A percentile compares a stretch with the other conserved stretches of the same genome.
phyloP scores from a whole-genome alignment of 2,329 filamentous ascomycete genomes.

The Coniella lustricola region DNA sequence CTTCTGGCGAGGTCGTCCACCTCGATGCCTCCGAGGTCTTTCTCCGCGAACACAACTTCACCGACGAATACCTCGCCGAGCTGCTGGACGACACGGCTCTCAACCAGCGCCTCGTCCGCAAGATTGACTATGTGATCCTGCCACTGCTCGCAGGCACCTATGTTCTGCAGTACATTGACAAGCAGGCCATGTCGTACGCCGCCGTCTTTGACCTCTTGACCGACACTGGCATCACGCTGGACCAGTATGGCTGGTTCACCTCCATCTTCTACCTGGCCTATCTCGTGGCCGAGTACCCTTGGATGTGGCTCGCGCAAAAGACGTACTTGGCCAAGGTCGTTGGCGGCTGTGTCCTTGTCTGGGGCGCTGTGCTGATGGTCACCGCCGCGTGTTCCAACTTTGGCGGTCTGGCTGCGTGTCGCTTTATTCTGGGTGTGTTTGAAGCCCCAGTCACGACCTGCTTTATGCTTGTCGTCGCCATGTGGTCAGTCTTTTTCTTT shows the following conservation, averaged over 20 bases:
- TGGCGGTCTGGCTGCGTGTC: conserved; percentile 33
- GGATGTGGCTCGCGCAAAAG: conserved; percentile 28
- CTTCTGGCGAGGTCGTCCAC: conserved; percentile 8
- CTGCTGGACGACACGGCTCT: conserved; percentile 35
- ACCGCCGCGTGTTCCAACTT: conserved; percentile 36
- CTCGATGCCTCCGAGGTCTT: conserved; percentile 17
- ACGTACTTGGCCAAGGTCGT: conserved; percentile 30
- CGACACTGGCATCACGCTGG: conserved; percentile 37
- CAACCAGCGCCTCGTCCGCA: conserved; percentile 29
- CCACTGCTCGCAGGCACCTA: conserved; percentile 45
- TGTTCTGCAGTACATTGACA: conserved; percentile 49
- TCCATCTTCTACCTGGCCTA: conserved; percentile 49
- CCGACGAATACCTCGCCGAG: conserved; percentile 19
- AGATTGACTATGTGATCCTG: conserved; percentile 43
- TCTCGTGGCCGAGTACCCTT: conserved; percentile 34
- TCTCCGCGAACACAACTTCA: conserved; percentile 14
- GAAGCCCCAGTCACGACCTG: conserved; percentile 41
- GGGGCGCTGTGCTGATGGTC: conserved; percentile 34
- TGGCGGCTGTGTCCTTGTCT: conserved; percentile 24
- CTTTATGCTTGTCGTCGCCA: conserved; percentile 43
- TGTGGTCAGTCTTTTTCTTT: conserved; percentile 29
- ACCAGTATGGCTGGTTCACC: conserved; percentile 47
- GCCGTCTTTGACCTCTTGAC: conserved; percentile 49
- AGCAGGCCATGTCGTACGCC: conserved; percentile 45
- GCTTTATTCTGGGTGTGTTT: conserved; percentile 39